A percentile compares a stretch with the other conserved stretches of the same genome.
phyloP scores from a whole-genome alignment of 2,329 filamentous ascomycete genomes.

The Fusarium guadeloupense region DNA sequence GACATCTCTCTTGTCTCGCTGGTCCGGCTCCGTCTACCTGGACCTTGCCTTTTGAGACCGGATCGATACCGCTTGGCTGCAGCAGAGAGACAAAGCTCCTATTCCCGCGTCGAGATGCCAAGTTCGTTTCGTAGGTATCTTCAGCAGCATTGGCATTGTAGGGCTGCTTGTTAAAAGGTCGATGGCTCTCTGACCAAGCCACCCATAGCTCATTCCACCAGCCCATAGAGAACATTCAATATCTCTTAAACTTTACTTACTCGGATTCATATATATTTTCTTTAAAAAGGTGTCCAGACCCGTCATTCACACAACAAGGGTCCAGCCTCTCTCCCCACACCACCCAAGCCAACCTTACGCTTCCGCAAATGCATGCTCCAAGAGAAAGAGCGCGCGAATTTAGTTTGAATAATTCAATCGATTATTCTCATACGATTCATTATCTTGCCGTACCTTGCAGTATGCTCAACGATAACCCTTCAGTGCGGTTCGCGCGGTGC shows the following conservation, averaged over 20 bases:
- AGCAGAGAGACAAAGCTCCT: slow-evolving; percentile 9
- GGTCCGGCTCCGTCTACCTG: slow-evolving; percentile 3
- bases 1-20: background rate
- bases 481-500: background rate
- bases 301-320: slow-evolving; percentile 32
- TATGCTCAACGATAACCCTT: background rate
- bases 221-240: background rate
- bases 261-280: background rate
- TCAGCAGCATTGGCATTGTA: no score
- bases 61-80: slow-evolving; percentile 17
- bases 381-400: slow-evolving; percentile 15
- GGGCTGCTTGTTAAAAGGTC: background rate
- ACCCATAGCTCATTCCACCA: background rate
- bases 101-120: slow-evolving; percentile 33
- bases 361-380: background rate
- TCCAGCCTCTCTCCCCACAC: slow-evolving; percentile 34
- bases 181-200: background rate
- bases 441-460: background rate
- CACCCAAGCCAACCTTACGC: slow-evolving; percentile 20
- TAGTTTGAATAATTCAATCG: background rate
- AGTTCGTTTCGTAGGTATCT: no score
- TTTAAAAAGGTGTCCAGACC: slow-evolving; percentile 33
- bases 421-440: slow-evolving; percentile 5
- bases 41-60: slow-evolving; percentile 7
- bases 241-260: background rate